Evolutionary conservation across 108 stramenopile genomes (phyloP).

Genomic region (Discostella pseudostelligera): DNA sequence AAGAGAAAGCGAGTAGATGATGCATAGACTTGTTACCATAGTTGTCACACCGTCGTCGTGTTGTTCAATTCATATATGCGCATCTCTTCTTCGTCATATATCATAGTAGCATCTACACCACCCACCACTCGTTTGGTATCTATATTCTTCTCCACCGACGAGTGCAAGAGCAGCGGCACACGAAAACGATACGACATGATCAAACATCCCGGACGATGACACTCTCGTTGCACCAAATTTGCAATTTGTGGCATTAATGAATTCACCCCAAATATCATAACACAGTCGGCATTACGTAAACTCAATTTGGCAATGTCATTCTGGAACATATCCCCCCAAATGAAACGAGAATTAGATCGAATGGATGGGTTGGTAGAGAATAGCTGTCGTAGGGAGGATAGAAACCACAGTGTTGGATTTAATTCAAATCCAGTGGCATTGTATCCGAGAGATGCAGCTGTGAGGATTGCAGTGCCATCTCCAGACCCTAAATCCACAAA

Average conservation of each 20-base stretch:
- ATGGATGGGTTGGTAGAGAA: conserved; percentile 24
- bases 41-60: background rate
- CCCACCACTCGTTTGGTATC: background rate
- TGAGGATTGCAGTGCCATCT: conserved; percentile 71
- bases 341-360: conserved; percentile 36
- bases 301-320: conserved; percentile 10
- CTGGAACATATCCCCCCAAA: conserved; percentile 55
- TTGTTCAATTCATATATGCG: conserved; percentile 52
- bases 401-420: conserved; percentile 68
- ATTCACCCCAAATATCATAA: conserved; percentile 81
- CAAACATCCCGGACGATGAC: conserved; percentile 47
- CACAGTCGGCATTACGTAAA: conserved; percentile 49
- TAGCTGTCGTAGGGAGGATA: conserved; percentile 53
- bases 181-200: conserved; percentile 80
- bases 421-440: conserved; percentile 67
- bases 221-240: conserved; percentile 56
- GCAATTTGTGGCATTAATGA: conserved; percentile 65
- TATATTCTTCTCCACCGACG: conserved; percentile 6
- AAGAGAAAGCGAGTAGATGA: too few relatives aligned
- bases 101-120: conserved; percentile 46
- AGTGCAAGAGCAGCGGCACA: conserved; percentile 63
- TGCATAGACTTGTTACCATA: too few relatives aligned
- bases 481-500: conserved; percentile 74
- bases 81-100: conserved; percentile 84
- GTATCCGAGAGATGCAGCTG: conserved; percentile 52